Percentiles rank a stretch among this genome's conserved stretches.
phyloP scores from a whole-genome alignment of 177 flowering plant genomes.

The Tripterygium wilfordii region DNA sequence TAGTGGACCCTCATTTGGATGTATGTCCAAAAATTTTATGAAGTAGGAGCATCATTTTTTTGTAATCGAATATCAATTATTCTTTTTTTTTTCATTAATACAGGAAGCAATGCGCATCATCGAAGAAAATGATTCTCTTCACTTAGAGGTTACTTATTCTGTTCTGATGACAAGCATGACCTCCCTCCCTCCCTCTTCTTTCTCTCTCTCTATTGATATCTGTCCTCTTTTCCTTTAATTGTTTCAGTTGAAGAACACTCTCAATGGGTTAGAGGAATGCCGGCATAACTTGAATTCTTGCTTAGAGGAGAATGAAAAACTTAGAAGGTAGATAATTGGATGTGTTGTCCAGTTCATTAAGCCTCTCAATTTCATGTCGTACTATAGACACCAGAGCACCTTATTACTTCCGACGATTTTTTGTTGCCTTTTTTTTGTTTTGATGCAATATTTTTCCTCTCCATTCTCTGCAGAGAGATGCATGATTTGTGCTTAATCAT shows the following conservation, averaged over 20 bases:
- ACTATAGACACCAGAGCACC: too few relatives aligned
- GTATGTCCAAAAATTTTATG: too few relatives aligned
- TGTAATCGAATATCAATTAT: too few relatives aligned
- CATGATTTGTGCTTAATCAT: conserved; percentile 42
- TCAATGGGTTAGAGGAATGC: conserved; percentile 58
- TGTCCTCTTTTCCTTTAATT: conserved; percentile 10
- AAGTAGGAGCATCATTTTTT: too few relatives aligned
- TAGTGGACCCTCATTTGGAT: too few relatives aligned
- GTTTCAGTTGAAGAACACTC: conserved; percentile 52
- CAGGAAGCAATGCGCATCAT: conserved; percentile 32
- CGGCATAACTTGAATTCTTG: conserved; percentile 53
- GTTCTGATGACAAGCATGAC: neutral
- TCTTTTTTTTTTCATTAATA: conserved; percentile 10
- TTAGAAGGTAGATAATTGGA: conserved; percentile 44
- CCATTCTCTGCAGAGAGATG: conserved; percentile 61
- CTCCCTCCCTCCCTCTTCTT: too few relatives aligned
- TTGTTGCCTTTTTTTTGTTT: neutral
- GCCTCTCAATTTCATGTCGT: too few relatives aligned
- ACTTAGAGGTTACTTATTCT: conserved; percentile 50
- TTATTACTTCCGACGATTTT: too few relatives aligned
- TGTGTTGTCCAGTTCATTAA: neutral
- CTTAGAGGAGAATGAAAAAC: conserved; percentile 64
- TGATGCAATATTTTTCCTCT: conserved; percentile 3
- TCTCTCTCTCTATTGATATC: too few relatives aligned
- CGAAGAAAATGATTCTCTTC: conserved; percentile 37